Evolutionary conservation across 306 rosid species (phyloP).

Genomic region (Gastrolobium bilobum): DNA sequence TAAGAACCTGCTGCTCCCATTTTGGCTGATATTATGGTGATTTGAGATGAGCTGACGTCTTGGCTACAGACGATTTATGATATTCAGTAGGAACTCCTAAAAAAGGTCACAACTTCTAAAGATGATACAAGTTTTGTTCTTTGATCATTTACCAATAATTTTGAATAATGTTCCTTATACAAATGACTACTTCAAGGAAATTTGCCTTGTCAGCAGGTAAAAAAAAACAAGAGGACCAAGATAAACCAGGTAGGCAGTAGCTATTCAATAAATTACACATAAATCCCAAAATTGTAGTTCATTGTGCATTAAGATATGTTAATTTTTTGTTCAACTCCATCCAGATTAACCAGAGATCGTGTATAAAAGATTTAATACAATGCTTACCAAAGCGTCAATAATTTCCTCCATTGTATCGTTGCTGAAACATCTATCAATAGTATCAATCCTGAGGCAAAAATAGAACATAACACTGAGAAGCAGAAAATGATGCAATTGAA

Average conservation of each 20-base stretch:
- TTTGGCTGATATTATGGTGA: not conserved
- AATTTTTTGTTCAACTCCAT: constrained; percentile 2
- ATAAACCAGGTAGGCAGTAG: not conserved
- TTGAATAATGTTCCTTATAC: constrained; percentile 16
- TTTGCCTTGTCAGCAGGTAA: not conserved
- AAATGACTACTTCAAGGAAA: constrained; percentile 37
- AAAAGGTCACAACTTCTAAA: not conserved
- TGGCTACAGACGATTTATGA: constrained; percentile 36
- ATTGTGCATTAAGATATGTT: constrained; percentile 3
- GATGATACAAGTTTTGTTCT: constrained; percentile 15
- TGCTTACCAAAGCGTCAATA: constrained; percentile 87
- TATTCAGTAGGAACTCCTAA: not conserved
- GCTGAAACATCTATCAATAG: constrained; percentile 79
- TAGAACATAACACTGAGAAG: constrained; percentile 37
- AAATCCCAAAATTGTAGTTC: constrained; percentile 10
- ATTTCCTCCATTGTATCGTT: constrained; percentile 93
- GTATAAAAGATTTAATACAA: constrained; percentile 44
- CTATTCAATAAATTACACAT: constrained; percentile 29
- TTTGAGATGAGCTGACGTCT: constrained; percentile 30
- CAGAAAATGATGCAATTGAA: constrained; percentile 29
- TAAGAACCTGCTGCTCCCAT: not conserved
- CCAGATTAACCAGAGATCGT: constrained; percentile 25
- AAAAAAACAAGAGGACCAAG: not conserved
- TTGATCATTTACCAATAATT: not conserved
- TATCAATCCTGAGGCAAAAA: constrained; percentile 69